Base-by-base conservation (phyloP, 1,139 yeast species). In the Pichia sp. region DNA sequence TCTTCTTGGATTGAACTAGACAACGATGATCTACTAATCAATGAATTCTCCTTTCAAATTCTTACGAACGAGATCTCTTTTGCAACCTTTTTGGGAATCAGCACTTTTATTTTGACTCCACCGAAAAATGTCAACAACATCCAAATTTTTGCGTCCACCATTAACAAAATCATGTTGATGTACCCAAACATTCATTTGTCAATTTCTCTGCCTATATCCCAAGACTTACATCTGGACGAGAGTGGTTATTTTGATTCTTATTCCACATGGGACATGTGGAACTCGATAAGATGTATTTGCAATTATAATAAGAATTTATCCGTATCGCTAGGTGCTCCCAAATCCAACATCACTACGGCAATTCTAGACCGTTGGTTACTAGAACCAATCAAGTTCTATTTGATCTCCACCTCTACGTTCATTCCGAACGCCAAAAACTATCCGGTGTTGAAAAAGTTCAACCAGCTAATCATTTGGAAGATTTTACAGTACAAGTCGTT, bases 181-280 rank as follows among this genome's bases (percentile, higher is more conserved):
- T 60, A 55, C 39, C 61, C 63, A 1, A 28, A 42, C 5, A 49
- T 60, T 33, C 65, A 46, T 41, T 63, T 56, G 36, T 74, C 60
- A 55, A 69, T 65, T 40, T 73, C 61, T 52, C 66, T 51, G 53
- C 77, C 69, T 46, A 69, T 57, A 57, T 73, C 67, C 62, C 75
- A 59, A 58, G 71, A 64, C 39, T 29, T 44, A 4, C 49, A 50
- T 4, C 48, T 46, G 36, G 9, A 27, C 9, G 29, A 29, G n/a
- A 26, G 29, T 3, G 32, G 31, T 9, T 41, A 29, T 32, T 61
- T 52, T 43, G 82, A 79, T 56, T 65, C 72, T 6, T 58, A 79
- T 36, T 75, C 80, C 3, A 76, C 82, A 2, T 81, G 87, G 87
- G 84, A 79, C 46, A 70, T 78, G 53, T 81, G 87, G 87, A 77